A percentile compares a stretch with the other conserved stretches of the same genome.
Evolutionary conservation across 176 grass and related monocot species (phyloP).

Genomic region (Cenchrus fungigraminus): DNA sequence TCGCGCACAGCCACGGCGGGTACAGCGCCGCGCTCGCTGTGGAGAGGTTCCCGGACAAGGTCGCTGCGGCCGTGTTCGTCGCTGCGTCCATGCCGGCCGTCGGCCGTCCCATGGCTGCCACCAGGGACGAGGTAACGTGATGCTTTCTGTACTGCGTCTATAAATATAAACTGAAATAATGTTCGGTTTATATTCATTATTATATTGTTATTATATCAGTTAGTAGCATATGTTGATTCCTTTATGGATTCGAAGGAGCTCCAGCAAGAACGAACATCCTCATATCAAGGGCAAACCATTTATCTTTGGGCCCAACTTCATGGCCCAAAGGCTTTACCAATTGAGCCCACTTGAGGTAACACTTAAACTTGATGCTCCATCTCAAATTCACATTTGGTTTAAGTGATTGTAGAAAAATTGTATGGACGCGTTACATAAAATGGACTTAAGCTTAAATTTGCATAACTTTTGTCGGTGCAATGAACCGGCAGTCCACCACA

Average conservation of each 20-base stretch:
- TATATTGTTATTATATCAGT: background rate
- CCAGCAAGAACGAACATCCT: background rate
- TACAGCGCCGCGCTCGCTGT: slow-evolving; percentile 35
- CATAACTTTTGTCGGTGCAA: too few species aligned
- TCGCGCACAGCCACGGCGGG: slow-evolving; percentile 47
- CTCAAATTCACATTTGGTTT: too few species aligned
- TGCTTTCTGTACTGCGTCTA: too few species aligned
- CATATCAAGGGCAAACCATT: slow-evolving; percentile 28
- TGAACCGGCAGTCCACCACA: too few species aligned
- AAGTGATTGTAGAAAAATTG: too few species aligned
- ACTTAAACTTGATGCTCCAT: background rate
- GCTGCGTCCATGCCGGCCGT: background rate
- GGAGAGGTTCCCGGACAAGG: slow-evolving; percentile 36
- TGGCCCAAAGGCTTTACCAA: slow-evolving; percentile 28
- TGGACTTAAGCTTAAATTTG: too few species aligned
- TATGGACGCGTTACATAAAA: too few species aligned
- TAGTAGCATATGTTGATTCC: slow-evolving; percentile 11
- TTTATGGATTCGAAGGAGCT: slow-evolving; percentile 33
- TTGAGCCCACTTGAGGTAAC: slow-evolving; percentile 28
- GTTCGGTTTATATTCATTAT: too few species aligned
- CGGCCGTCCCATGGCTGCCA: background rate
- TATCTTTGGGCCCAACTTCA: slow-evolving; percentile 17
- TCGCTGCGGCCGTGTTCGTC: slow-evolving; percentile 40
- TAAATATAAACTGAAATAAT: too few species aligned
- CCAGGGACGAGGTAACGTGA: slow-evolving; percentile 32